Conservation (phyloP, 179 eudicot species). For the Pouteria campechiana region DNA sequence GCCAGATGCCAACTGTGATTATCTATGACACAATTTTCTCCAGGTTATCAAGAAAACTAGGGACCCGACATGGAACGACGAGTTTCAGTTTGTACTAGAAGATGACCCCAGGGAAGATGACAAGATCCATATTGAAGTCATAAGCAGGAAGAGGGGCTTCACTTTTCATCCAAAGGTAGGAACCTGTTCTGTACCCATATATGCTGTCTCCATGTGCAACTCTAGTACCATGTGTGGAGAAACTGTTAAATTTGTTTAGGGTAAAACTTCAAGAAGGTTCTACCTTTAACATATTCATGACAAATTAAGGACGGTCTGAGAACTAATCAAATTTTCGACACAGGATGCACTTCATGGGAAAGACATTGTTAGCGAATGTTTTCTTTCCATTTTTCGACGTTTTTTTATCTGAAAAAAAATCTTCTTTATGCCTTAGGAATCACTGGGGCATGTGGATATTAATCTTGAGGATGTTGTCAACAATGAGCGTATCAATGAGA, state of each 20-base stretch:
- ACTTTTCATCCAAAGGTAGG: conserved; percentile 52
- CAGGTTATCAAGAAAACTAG: conserved; percentile 58
- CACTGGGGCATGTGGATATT: conserved; percentile 65
- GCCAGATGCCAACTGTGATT: too few relatives aligned
- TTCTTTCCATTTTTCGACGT: not conserved
- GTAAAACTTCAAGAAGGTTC: too few relatives aligned
- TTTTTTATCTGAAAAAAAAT: not conserved
- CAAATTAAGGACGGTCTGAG: too few relatives aligned
- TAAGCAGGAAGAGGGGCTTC: conserved; percentile 49
- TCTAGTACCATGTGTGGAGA: too few relatives aligned
- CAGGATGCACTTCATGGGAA: too few relatives aligned
- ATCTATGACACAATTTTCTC: too few relatives aligned
- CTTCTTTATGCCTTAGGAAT: conserved; percentile 33
- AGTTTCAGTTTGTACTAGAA: conserved; percentile 63
- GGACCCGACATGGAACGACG: conserved; percentile 74
- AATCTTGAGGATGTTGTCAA: conserved; percentile 61
- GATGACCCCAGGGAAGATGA: conserved; percentile 73
- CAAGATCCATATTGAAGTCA: conserved; percentile 52
- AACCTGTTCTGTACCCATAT: too few relatives aligned
- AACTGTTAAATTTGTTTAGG: too few relatives aligned
- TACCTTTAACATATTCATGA: too few relatives aligned
- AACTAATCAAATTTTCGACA: too few relatives aligned
- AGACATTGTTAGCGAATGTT: too few relatives aligned
- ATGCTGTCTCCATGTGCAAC: too few relatives aligned
- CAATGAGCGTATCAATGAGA: conserved; percentile 74